Conservation (phyloP, 768 basidiomycete genomes). For the Serendipita vermifera region DNA sequence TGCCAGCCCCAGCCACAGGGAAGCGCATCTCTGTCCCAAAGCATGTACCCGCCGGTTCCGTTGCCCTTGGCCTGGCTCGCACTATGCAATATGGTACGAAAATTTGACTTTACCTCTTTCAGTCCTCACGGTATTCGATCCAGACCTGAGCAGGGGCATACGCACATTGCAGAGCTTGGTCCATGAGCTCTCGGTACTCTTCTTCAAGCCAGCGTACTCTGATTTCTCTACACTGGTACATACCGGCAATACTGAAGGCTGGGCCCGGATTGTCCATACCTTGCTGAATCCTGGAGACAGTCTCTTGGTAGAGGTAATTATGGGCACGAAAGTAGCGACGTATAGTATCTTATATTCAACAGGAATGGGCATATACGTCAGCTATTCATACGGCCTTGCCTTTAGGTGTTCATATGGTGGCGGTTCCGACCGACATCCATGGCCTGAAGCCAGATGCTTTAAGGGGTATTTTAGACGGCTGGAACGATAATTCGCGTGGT, state of each 20-base stretch:
- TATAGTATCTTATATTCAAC: constrained; percentile 11
- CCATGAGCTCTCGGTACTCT: constrained; percentile 39
- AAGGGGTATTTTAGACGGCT: constrained; percentile 44
- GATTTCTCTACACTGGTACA: constrained; percentile 47
- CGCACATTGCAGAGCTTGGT: constrained; percentile 44
- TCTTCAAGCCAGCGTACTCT: constrained; percentile 42
- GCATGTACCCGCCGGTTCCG: constrained; percentile 34
- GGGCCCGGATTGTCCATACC: constrained; percentile 44
- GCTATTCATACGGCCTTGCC: constrained; percentile 30
- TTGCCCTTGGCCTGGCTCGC: constrained; percentile 34
- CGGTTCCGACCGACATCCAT: constrained; percentile 54
- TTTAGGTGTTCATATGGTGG: constrained; percentile 33
- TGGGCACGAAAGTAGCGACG: not conserved
- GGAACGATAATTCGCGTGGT: constrained; percentile 48
- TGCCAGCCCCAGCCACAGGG: constrained; percentile 29
- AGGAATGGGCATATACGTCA: constrained; percentile 69
- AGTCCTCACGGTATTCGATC: not conserved
- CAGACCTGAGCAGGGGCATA: constrained; percentile 37
- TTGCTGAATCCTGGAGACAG: constrained; percentile 56
- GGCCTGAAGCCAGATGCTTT: constrained; percentile 57
- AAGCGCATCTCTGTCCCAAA: constrained; percentile 48
- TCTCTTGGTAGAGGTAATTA: constrained; percentile 33
- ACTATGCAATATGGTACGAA: constrained; percentile 55
- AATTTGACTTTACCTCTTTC: not conserved
- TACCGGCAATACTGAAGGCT: constrained; percentile 61